Conservation (phyloP, 2,329 filamentous ascomycete genomes). For the Xylariaceae sp. region DNA sequence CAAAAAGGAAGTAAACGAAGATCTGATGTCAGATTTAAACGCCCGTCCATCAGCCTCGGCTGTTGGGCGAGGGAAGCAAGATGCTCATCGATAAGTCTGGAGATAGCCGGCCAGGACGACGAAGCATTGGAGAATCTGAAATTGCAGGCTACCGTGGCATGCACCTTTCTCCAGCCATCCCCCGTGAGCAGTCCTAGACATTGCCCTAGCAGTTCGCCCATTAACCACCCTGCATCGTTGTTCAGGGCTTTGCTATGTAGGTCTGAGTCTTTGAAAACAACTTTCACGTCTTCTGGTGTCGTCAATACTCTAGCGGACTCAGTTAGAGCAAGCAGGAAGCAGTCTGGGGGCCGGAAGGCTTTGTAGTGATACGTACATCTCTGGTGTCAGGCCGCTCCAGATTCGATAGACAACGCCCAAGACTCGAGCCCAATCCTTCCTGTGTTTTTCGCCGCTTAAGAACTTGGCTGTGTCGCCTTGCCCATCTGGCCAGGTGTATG, state of each 20-base stretch:
- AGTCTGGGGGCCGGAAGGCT: too few relatives aligned
- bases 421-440: constrained; percentile 27
- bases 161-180: constrained; percentile 26
- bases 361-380: constrained; percentile 31
- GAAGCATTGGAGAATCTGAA: constrained; percentile 11
- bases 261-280: constrained; percentile 39
- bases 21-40: constrained; percentile 20
- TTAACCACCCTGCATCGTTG: constrained; percentile 36
- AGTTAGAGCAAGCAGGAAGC: too few relatives aligned
- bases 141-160: neutral
- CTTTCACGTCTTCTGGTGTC: constrained; percentile 30
- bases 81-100: neutral
- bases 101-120: neutral
- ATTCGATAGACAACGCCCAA: constrained; percentile 35
- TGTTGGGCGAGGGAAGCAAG: constrained; percentile 1
- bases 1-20: constrained; percentile 33
- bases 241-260: constrained; percentile 37
- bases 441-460: constrained; percentile 32
- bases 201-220: constrained; percentile 36
- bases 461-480: constrained; percentile 39
- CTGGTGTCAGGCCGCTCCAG: constrained; percentile 33
- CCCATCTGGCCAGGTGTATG: constrained; percentile 33
- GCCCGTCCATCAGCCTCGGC: neutral
- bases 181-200: constrained; percentile 39
- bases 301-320: constrained; percentile 32